Evolutionary conservation across 2,329 filamentous ascomycete genomes (phyloP), one percentile per base, ranked within the genome.

Genomic region (Golovinomyces cichoracearum): DNA sequence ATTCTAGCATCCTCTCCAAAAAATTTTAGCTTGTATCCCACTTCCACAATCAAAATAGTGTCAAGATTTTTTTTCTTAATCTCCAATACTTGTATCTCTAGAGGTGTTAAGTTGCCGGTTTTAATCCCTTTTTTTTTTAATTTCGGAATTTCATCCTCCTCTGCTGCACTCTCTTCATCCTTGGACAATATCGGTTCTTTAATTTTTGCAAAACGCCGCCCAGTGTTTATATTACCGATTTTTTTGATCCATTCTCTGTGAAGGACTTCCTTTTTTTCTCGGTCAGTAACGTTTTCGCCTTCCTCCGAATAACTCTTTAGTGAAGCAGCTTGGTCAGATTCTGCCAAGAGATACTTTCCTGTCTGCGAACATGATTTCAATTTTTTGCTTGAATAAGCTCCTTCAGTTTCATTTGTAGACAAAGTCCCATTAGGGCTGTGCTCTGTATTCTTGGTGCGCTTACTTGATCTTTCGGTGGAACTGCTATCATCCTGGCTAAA

Each of bases 1-100:
- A 76, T 74, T 48, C 85, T 74, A 7, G 90, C 90, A 66, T 98
- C 90, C 58, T 95, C 88, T 10, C 90, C 90, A 60, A 93, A 93
- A 66, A 98, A 93, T 29, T 82, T 78, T 64, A 93, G 98, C 62
- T 98, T 98, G 66, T 98, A 98, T 47, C 90, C 90, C 7, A 95
- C 90, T 62, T 98, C 88, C 48, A 95, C 78, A 12, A 95, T 81
- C 48, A 98, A 69, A 19, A 98, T 58, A 0, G 88, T 90, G 60
- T 95, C 90, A 66, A 84, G 72, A 60, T 95, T 78, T 56, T 88
- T 83, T 51, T 77, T 72, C 65, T 98, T 98, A 63, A 98, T 93
- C 17, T 93, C 86, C 5, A 98, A 70, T 50, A 93, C 81, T 58
- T 95, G 90, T 37, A 81, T 73, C 62, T 95, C 86, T 77, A 98